Conservation (phyloP, 768 basidiomycete species). For the Cyclocybe aegerita region DNA sequence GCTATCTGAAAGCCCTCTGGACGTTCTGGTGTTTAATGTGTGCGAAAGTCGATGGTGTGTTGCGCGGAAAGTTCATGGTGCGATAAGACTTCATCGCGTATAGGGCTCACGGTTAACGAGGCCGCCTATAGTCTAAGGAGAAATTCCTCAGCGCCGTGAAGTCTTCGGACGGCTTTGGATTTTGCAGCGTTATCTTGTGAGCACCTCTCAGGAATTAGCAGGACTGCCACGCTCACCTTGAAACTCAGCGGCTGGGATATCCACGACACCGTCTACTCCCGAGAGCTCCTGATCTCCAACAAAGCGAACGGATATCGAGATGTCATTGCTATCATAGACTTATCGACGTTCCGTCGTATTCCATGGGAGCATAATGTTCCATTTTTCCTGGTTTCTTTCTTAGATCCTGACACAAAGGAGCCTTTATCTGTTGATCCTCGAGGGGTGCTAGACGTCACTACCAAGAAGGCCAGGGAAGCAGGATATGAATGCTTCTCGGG, state of each 20-base stretch:
- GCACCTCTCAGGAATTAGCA: constrained; percentile 22
- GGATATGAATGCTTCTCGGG: constrained; percentile 78
- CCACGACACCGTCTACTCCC: constrained; percentile 81
- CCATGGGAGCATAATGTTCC: constrained; percentile 92
- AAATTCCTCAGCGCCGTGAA: constrained; percentile 86
- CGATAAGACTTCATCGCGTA: constrained; percentile 8
- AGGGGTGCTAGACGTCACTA: constrained; percentile 65
- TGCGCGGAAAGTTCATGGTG: constrained; percentile 95
- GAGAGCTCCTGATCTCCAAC: constrained; percentile 90
- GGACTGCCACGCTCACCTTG: constrained; percentile 1
- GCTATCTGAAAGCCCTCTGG: background rate
- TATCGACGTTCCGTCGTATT: constrained; percentile 84
- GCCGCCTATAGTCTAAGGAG: constrained; percentile 65
- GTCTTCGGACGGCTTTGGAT: constrained; percentile 78
- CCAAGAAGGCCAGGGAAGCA: constrained; percentile 43
- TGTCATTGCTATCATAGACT: constrained; percentile 81
- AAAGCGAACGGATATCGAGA: constrained; percentile 91
- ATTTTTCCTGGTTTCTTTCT: constrained; percentile 90
- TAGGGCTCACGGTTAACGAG: background rate
- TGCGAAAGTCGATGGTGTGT: constrained; percentile 82
- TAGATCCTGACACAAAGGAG: constrained; percentile 80
- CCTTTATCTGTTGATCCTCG: constrained; percentile 85
- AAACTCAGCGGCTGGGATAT: constrained; percentile 82
- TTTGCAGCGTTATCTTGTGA: constrained; percentile 91
- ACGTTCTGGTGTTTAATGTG: background rate